These are phyloP conservation scores for Verruconis gallopava DNA, from an alignment of 2,329 filamentous ascomycete species.

Conservation along the genomic window DNA sequence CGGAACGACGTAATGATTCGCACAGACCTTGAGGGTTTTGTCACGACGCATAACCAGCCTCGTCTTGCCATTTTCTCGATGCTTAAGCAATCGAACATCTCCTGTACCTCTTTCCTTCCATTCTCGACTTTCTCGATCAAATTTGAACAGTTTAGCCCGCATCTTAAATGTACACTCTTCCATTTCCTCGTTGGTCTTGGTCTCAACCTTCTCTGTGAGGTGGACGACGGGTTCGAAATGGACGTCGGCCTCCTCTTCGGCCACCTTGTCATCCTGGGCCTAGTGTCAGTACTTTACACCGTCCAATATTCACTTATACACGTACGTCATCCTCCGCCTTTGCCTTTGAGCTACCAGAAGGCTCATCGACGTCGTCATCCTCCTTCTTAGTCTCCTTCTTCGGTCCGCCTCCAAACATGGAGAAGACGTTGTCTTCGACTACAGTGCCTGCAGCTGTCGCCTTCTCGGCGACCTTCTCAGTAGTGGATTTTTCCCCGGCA, in stretches of 20 bases:
- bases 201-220: conserved; percentile 92
- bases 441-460: conserved; percentile 21
- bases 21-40: conserved; percentile 99
- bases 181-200: conserved; percentile 94
- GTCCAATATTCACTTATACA: conserved; percentile 4
- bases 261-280: conserved; percentile 51
- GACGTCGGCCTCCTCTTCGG: conserved; percentile 85
- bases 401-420: conserved; percentile 95
- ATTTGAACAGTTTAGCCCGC: conserved; percentile 99
- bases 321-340: conserved; percentile 52
- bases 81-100: conserved; percentile 91
- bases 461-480: conserved; percentile 10
- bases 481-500: background rate
- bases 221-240: conserved; percentile 96
- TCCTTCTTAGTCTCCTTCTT: conserved; percentile 94
- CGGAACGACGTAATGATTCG: conserved; percentile 98
- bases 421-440: conserved; percentile 59
- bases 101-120: conserved; percentile 99
- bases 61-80: conserved; percentile 97
- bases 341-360: conserved; percentile 63
- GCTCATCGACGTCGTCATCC: conserved; percentile 64
- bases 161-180: conserved; percentile 99
- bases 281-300: background rate
- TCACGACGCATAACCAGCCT: conserved; percentile 96
- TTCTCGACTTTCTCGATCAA: conserved; percentile 79